Conservation (phyloP, 768 basidiomycete genomes). For the Tylopilus balloui region DNA sequence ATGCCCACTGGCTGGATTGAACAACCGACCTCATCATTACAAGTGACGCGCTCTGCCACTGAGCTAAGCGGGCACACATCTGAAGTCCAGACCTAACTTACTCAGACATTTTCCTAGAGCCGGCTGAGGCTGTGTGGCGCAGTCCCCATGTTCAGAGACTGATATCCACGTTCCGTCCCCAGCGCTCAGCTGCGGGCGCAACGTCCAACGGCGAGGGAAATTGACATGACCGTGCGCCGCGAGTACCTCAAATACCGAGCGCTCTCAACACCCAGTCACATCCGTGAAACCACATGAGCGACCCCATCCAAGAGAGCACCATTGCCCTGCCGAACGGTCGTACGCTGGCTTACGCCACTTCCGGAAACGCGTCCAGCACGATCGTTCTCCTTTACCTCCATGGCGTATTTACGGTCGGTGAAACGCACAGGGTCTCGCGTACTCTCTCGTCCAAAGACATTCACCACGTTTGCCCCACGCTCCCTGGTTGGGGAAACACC, state of each 20-base stretch:
- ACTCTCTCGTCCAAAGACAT: constrained; percentile 37
- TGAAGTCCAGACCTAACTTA: fast-evolving
- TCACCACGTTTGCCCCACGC: constrained; percentile 48
- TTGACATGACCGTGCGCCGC: background rate
- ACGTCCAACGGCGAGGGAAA: too few relatives aligned
- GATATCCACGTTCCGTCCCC: too few relatives aligned
- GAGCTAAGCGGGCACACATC: constrained; percentile 37
- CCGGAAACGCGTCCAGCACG: constrained; percentile 46
- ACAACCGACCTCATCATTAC: constrained; percentile 45
- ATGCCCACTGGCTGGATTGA: constrained; percentile 43
- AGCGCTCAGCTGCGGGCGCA: background rate
- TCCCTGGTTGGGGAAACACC: constrained; percentile 57
- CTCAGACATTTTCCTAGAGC: background rate
- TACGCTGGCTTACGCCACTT: constrained; percentile 50
- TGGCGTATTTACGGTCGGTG: constrained; percentile 50
- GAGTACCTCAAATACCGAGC: background rate
- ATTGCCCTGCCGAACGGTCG: constrained; percentile 37
- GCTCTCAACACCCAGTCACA: background rate
- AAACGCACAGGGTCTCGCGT: constrained; percentile 33
- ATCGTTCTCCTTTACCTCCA: constrained; percentile 52
- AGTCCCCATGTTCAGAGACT: too few relatives aligned
- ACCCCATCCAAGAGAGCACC: constrained; percentile 6
- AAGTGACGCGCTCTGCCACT: constrained; percentile 45
- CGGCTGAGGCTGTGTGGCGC: too few relatives aligned
- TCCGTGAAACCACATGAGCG: background rate